Evolutionary conservation across 1,139 yeast species (phyloP).

Genomic region (Oligophagozyma castellii): DNA sequence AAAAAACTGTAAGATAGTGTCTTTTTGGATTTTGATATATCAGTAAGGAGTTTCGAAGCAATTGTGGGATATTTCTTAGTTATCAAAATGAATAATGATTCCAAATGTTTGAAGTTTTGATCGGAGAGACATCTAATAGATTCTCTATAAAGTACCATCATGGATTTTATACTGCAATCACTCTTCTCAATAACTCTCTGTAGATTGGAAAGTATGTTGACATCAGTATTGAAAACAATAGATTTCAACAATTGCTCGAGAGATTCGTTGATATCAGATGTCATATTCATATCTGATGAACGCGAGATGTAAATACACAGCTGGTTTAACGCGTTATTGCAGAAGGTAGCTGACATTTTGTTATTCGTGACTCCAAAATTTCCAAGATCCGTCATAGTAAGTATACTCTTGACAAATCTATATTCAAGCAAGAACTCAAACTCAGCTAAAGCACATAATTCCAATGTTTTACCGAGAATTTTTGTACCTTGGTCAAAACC

Average conservation of each 20-base stretch:
- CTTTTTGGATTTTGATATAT: slow-evolving; percentile 31
- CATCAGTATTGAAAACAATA: slow-evolving; percentile 10
- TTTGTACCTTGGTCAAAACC: neutral
- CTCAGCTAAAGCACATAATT: neutral
- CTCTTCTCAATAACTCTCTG: slow-evolving; percentile 10
- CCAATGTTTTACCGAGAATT: neutral
- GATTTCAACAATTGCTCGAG: slow-evolving; percentile 6
- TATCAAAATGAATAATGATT: slow-evolving; percentile 31
- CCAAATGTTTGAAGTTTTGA: slow-evolving; percentile 24
- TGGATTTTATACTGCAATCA: slow-evolving; percentile 5
- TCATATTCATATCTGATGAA: neutral
- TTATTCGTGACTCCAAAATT: neutral
- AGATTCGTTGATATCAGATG: neutral
- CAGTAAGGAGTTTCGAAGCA: slow-evolving; percentile 30
- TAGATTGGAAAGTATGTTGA: slow-evolving; percentile 9
- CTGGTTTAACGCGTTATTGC: neutral
- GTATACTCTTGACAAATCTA: neutral
- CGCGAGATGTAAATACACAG: neutral
- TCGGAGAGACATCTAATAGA: slow-evolving; percentile 14
- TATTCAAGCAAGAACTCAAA: neutral
- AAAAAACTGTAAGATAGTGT: slow-evolving; percentile 37
- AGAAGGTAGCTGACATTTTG: neutral
- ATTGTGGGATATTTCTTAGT: slow-evolving; percentile 25
- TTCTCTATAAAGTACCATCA: slow-evolving; percentile 13
- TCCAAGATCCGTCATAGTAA: neutral